A percentile compares a stretch with the other conserved stretches of the same genome.
These are phyloP conservation scores for Suillus plorans DNA, from an alignment of 768 basidiomycete genomes.

Conservation along the genomic window DNA sequence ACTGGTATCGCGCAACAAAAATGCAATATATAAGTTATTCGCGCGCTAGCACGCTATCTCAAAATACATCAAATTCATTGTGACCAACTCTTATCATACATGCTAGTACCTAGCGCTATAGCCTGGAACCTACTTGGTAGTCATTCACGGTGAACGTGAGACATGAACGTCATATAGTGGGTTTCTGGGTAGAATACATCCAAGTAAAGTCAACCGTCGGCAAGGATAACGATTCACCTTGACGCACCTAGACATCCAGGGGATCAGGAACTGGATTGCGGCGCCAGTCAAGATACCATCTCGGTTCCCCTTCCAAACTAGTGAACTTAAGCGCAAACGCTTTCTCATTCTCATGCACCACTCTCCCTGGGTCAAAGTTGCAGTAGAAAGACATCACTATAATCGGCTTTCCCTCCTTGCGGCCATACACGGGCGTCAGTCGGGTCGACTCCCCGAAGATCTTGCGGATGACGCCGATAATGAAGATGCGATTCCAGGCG, in stretches of 20 bases:
- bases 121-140: not conserved
- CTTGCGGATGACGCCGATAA: not conserved
- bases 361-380: not conserved
- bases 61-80: not conserved
- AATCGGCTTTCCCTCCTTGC: not conserved
- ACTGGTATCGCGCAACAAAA: not conserved
- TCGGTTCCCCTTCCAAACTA: not conserved
- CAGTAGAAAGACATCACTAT: slow-evolving; percentile 2
- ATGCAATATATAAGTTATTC: not conserved
- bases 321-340: not conserved
- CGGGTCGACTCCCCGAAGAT: slow-evolving; percentile 1
- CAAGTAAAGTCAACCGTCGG: not conserved
- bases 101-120: not conserved
- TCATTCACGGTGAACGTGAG: not conserved
- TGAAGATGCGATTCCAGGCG: not conserved
- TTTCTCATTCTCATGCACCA: not conserved
- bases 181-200: not conserved
- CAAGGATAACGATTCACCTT: not conserved
- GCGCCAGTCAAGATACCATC: slow-evolving; percentile 1
- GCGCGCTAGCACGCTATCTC: not conserved
- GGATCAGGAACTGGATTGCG: not conserved
- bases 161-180: not conserved
- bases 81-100: not conserved
- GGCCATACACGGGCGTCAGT: not conserved
- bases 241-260: not conserved